Evolutionary conservation across 257 asterid species (phyloP), one percentile per base, ranked within the genome.

Genomic region (Lantana camara): DNA sequence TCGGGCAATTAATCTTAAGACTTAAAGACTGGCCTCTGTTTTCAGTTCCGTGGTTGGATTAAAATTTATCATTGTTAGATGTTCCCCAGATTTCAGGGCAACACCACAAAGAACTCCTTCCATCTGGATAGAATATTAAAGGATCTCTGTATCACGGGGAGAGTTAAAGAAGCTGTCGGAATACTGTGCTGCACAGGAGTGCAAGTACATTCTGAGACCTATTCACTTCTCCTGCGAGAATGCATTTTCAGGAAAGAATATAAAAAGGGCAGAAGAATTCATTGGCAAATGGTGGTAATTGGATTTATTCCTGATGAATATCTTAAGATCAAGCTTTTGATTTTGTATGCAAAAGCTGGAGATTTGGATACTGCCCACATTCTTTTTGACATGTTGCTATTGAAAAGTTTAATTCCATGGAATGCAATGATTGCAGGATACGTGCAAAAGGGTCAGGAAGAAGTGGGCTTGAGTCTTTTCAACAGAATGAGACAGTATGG

Each of bases 171-270:
- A 76, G 95, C 99, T 35, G 82, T 94, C 77, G 83, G 88, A 47
- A 74, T 85, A 71, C 77, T 90, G 68, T 94, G 97, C 85, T 67
- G 79, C 77, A 71, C 83, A 17, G 84, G 85, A 44, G 60, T 75
- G 53, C 86, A 69, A 83, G 89, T 88, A 32, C 78, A 70, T 69
- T 41, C 80, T 9, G 84, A 78, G 21, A 88, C 95, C 6, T 94
- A 94, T 80, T 85, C 90, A 50, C 95, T 90, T 70, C 78, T 88
- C 67, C 70, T 94, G 78, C 97, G 88, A 90, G 99, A 90, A 66
- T 90, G 97, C 77, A 84, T 90, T 67, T 77, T 77, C 74, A 71
- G 89, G 67, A 88, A 86, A 75, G 90, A 82, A 19, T 86, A 78
- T 68, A 79, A 67, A 58, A 78, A 61, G 75, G 99, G 96, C 22